These are phyloP conservation scores for Vigna reflexopilosa DNA, from an alignment of 306 rosid species.

Conservation along the genomic window DNA sequence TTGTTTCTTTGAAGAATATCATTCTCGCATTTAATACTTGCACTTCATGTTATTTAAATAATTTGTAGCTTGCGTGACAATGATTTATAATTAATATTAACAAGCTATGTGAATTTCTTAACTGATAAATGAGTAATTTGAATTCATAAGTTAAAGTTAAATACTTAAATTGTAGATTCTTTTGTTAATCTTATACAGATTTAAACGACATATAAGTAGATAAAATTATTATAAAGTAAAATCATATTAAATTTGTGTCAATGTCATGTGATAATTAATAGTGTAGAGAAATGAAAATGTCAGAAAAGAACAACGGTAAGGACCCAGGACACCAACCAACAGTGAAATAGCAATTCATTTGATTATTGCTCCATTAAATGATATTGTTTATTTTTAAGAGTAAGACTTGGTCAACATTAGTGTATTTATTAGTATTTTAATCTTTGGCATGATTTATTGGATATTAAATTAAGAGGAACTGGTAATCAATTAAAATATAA, in stretches of 20 bases:
- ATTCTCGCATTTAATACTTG: background rate
- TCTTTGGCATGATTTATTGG: background rate
- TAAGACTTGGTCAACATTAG: slow-evolving; percentile 25
- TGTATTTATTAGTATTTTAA: background rate
- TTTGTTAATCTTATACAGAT: background rate
- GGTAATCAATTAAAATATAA: no score
- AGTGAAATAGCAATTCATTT: background rate
- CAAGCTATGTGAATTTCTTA: background rate
- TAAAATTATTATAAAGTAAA: background rate
- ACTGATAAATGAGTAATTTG: background rate
- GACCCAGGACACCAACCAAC: background rate
- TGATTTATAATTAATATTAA: background rate
- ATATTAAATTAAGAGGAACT: background rate
- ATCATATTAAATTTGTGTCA: background rate
- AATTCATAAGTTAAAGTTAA: background rate
- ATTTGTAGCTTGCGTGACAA: background rate
- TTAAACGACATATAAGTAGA: background rate
- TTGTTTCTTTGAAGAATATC: background rate
- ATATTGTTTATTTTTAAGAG: slow-evolving; percentile 25
- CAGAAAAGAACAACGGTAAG: background rate
- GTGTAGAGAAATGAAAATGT: background rate
- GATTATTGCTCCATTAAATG: background rate
- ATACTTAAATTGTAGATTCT: background rate
- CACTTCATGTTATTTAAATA: background rate
- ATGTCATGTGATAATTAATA: background rate